Evolutionary conservation across 306 rosid genomes (phyloP), one percentile per base, ranked within the genome.

Genomic region (Sphenostylis stenocarpa): DNA sequence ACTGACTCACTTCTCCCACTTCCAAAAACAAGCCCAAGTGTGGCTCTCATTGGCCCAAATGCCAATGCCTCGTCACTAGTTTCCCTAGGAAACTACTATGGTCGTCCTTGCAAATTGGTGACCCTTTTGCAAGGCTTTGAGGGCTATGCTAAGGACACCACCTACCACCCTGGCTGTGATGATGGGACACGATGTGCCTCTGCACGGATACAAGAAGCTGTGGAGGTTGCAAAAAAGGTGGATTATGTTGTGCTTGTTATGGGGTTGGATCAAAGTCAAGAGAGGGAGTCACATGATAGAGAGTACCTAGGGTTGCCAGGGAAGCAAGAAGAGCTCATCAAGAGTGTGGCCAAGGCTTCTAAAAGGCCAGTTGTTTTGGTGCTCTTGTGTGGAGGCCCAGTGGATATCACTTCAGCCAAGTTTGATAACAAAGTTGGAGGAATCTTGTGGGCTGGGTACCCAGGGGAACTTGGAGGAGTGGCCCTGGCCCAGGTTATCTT

Each of bases 361-460:
- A 92, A 87, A 76, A 70, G 51, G 15, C 97, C 96, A 0, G 85
- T 92, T 57, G 67, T 91, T 82, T 79, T 95, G 83, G 99, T 95
- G 60, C 16, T 95, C 23, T 68, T 92, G 64, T 71, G 84, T 57
- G 99, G 99, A 19, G 97, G 99, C 4, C 96, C 97, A 3, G 79
- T 95, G 3, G 99, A 95, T 86, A 81, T 95, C 26, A 83, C 89
- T 82, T 80, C 70, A 2, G 92, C 94, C 3, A 95, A 92, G 86
- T 3, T 64, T 78, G 75, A 90, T 55, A 8, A 63, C 20, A 90
- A 81, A 55, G 56, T 95, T 34, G 97, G 99, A 56, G 87, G 92
- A 70, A 95, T 95, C 72, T 63, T 95, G 76, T 95, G 97, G 99
- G 99, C 92, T 66, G 97, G 99, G 72, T 95, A 95, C 87, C 97